A percentile compares a stretch with the other conserved stretches of the same genome.
Evolutionary conservation across 2,329 filamentous ascomycete species (phyloP).

Genomic region (Pseudonectria buxi): DNA sequence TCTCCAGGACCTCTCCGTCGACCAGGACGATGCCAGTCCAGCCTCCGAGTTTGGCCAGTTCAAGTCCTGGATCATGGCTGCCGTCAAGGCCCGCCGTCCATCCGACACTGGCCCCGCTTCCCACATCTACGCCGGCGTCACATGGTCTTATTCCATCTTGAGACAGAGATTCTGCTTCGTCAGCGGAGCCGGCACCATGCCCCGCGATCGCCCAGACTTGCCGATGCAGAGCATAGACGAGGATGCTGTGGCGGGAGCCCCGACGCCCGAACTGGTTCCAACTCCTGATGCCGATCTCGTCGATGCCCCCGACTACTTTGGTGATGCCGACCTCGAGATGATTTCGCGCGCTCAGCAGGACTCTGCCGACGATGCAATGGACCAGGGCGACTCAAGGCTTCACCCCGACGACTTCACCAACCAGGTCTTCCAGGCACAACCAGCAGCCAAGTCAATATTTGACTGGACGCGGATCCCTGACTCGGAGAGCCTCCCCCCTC

Average conservation of each 20-base stretch:
- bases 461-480: slow-evolving; percentile 74
- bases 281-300: slow-evolving; percentile 26
- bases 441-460: slow-evolving; percentile 48
- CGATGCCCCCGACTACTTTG: slow-evolving; percentile 38
- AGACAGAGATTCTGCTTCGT: slow-evolving; percentile 63
- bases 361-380: slow-evolving; percentile 18
- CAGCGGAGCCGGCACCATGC: slow-evolving; percentile 43
- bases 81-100: slow-evolving; percentile 44
- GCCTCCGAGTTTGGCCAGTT: slow-evolving; percentile 53
- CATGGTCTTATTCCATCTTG: slow-evolving; percentile 66
- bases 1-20: slow-evolving; percentile 49
- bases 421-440: slow-evolving; percentile 31
- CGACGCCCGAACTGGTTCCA: slow-evolving; percentile 31
- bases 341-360: slow-evolving; percentile 5
- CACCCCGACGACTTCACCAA: slow-evolving; percentile 39
- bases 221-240: slow-evolving; percentile 33
- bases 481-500: slow-evolving; percentile 55
- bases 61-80: slow-evolving; percentile 60
- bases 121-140: slow-evolving; percentile 55
- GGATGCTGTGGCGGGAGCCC: slow-evolving; percentile 20
- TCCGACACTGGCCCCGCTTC: slow-evolving; percentile 47
- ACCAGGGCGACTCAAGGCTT: slow-evolving; percentile 18
- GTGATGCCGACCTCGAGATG: slow-evolving; percentile 20
- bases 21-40: slow-evolving; percentile 35
- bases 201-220: slow-evolving; percentile 31